A percentile compares a stretch with the other conserved stretches of the same genome.
Evolutionary conservation across 2,329 filamentous ascomycete genomes (phyloP).

Genomic region (Hypoxylon sp.): DNA sequence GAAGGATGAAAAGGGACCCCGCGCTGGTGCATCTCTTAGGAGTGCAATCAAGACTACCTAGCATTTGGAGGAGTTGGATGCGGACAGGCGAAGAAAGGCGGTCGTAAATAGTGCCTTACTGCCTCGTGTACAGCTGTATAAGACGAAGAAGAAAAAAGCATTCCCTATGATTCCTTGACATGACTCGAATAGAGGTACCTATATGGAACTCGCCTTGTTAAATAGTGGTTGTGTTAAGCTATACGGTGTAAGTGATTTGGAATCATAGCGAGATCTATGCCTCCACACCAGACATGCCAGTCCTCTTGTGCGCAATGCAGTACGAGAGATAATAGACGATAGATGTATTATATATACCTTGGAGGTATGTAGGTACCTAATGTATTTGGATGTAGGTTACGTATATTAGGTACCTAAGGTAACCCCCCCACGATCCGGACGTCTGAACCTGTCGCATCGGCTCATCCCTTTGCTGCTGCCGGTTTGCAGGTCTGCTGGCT

Average conservation of each 20-base stretch:
- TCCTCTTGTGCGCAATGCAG: no score
- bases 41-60: background rate
- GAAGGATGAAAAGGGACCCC: slow-evolving; percentile 38
- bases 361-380: no score
- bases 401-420: no score
- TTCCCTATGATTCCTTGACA: background rate
- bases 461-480: background rate
- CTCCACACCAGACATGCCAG: no score
- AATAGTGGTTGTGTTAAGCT: background rate
- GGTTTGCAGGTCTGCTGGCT: no score
- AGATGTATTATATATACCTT: no score
- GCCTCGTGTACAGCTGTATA: slow-evolving; percentile 45
- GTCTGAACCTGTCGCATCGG: background rate
- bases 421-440: background rate
- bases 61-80: slow-evolving; percentile 19
- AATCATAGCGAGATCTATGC: no score
- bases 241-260: background rate
- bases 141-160: slow-evolving; percentile 36
- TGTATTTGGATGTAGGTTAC: no score
- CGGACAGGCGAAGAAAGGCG: slow-evolving; percentile 30
- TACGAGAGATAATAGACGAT: no score
- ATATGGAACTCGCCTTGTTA: slow-evolving; percentile 5
- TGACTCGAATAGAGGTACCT: background rate
- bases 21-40: slow-evolving; percentile 9
- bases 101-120: slow-evolving; percentile 15